Percentiles rank a stretch among this genome's conserved stretches.
These are phyloP conservation scores for Cordyceps cateniannulata DNA, from an alignment of 2,329 filamentous ascomycete species.

Conservation along the genomic window DNA sequence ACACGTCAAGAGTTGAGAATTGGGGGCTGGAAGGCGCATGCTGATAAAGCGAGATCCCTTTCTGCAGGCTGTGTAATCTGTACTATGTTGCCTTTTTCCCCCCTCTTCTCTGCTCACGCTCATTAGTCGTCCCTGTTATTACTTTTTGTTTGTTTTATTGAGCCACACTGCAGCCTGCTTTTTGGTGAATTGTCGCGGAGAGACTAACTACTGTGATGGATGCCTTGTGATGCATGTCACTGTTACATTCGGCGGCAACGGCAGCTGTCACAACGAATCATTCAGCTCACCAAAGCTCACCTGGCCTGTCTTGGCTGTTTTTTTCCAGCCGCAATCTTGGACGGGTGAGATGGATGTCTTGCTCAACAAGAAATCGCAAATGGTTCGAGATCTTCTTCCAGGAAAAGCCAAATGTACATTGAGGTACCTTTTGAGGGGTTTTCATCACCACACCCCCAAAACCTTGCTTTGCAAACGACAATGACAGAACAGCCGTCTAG, in stretches of 20 bases:
- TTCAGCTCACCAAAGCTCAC: neutral
- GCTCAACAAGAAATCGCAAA: neutral
- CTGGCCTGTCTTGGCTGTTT: neutral
- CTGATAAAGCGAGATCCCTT: neutral
- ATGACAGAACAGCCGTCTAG: neutral
- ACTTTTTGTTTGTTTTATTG: neutral
- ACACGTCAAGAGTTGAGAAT: neutral
- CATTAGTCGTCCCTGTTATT: neutral
- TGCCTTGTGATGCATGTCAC: constrained; percentile 10
- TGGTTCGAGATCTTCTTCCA: neutral
- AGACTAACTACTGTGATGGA: neutral
- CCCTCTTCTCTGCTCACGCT: neutral
- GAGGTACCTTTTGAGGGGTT: neutral
- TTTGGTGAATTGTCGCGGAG: neutral
- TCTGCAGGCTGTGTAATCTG: constrained; percentile 4
- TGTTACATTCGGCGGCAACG: constrained; percentile 10
- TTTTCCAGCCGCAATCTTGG: constrained; percentile 5
- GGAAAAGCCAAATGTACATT: neutral
- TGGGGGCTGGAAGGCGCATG: neutral
- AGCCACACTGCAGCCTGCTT: neutral
- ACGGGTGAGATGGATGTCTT: neutral
- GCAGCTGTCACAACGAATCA: constrained; percentile 3
- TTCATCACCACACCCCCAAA: neutral
- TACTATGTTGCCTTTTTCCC: neutral
- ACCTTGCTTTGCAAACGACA: neutral